Evolutionary conservation across 1,284 basidiomycete species (phyloP).

Genomic region (Quambalaria eucalypti): DNA sequence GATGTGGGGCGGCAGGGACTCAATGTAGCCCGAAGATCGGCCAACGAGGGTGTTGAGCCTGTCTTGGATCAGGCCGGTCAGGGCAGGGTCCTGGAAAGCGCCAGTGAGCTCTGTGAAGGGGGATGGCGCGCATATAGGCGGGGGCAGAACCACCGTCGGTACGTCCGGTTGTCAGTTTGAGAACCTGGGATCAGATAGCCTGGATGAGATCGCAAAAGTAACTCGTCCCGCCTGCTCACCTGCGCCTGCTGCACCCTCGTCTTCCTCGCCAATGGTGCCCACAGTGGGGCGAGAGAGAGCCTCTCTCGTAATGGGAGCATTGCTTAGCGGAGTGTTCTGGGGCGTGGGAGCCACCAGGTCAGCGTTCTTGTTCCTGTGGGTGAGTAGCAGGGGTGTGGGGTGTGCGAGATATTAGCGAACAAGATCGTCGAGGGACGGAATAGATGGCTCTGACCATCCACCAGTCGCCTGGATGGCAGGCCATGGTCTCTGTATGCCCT

Average conservation of each 20-base stretch:
- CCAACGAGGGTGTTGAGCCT: conserved; percentile 62
- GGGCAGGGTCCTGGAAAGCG: conserved; percentile 42
- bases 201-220: no score
- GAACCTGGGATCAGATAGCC: no score
- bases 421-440: no score
- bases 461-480: no score
- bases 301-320: conserved; percentile 60
- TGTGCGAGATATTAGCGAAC: no score
- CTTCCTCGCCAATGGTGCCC: conserved; percentile 42
- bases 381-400: no score
- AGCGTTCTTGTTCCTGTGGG: conserved; percentile 25
- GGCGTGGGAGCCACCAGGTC: conserved; percentile 60
- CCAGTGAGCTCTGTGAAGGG: no score
- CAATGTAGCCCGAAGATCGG: conserved; percentile 74
- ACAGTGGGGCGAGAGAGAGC: conserved; percentile 56
- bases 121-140: no score
- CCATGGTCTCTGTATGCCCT: no score
- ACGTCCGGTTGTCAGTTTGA: no score
- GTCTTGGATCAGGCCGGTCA: conserved; percentile 48
- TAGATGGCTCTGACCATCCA: no score
- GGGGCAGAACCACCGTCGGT: no score
- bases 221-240: conserved; percentile 5
- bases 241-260: conserved; percentile 34
- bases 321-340: conserved; percentile 68
- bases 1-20: conserved; percentile 71